Base-by-base conservation (phyloP, 192 early-diverging fungal genomes). In the Coemansia umbellata region DNA sequence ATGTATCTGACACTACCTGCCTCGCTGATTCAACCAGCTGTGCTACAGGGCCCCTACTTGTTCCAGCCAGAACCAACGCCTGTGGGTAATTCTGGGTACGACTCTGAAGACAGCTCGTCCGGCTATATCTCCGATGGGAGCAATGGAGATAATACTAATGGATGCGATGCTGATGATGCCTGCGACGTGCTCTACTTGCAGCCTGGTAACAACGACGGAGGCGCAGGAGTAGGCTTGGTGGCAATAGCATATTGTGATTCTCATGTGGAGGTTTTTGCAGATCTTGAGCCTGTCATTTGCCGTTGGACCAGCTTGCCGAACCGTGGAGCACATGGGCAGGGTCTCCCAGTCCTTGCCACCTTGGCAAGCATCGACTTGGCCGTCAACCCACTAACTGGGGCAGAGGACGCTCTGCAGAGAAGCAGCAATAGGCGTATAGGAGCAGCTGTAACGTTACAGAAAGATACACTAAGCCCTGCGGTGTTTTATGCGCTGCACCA, bases 401-500 rank as follows among this genome's bases (percentile, higher is more conserved):
- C 13, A 13, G 52, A 31, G 8, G 32, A 48, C 31, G 42, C 28
- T 21, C 31, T 27, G 26, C 37, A 18, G 40, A 11, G 26, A 18
- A 4, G 22, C 33, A 31, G n/a, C 24, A 36, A 22, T 7, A 43
- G 37, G 17, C 55, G 49, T 31, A 18, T 18, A 26, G 69, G 69
- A 17, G 63, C 66, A n/a, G 28, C 43, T 27, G 79, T 84, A 27
- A 60, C 60, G 23, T 55, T 93, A 28, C 53, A 81, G 3, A 51
- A 58, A 0, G 89, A 93, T 50, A 59, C 82, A 7, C 61, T 81
- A 37, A 85, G 84, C 36, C 58, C 76, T 23, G 74, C 84, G 21
- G 78, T 78, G 14, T 84, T 87, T 41, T 93, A 85, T 49, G 68
- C 81, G 5, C 82, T 87, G 31, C 89, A 93, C 49, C 58, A 78